phyloP scores from a whole-genome alignment of 2,329 filamentous ascomycete species.

The Ascosphaera aggregata region DNA sequence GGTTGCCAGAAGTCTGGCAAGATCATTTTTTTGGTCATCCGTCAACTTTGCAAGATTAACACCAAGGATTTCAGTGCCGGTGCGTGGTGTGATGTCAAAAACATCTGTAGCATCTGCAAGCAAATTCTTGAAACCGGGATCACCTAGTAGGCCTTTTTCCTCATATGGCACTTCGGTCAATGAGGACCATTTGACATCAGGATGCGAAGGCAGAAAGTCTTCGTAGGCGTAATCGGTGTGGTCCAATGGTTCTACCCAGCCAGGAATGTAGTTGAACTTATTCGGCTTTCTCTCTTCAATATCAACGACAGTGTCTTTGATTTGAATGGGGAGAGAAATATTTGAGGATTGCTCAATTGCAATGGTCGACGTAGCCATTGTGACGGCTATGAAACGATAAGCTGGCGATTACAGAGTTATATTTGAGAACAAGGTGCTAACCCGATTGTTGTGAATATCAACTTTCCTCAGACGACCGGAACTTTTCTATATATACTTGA shows the following conservation, averaged over 20 bases:
- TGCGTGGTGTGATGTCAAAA: conserved; percentile 33
- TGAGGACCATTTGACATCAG: conserved; percentile 27
- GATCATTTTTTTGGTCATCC: conserved; percentile 29
- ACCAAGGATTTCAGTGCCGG: conserved; percentile 30
- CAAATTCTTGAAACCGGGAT: conserved; percentile 29
- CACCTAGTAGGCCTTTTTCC: conserved; percentile 31
- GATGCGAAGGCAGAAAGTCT: conserved; percentile 11
- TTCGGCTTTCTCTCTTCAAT: background rate
- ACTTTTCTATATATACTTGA: no score
- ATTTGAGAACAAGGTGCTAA: no score
- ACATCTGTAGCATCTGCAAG: conserved; percentile 28
- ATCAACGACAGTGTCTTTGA: background rate
- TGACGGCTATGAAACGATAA: background rate
- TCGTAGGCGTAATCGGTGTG: background rate
- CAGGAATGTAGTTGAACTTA: background rate
- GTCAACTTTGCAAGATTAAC: conserved; percentile 27
- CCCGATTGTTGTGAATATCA: no score
- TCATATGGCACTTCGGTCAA: conserved; percentile 25
- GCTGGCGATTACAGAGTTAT: background rate
- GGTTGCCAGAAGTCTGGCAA: conserved; percentile 28
- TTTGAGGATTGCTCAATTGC: background rate
- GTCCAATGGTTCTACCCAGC: background rate
- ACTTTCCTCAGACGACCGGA: no score
- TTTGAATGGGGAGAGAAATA: background rate
- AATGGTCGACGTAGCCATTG: background rate